Conservation (phyloP, 2,329 filamentous ascomycete species). For the Trichophyton verrucosum region DNA sequence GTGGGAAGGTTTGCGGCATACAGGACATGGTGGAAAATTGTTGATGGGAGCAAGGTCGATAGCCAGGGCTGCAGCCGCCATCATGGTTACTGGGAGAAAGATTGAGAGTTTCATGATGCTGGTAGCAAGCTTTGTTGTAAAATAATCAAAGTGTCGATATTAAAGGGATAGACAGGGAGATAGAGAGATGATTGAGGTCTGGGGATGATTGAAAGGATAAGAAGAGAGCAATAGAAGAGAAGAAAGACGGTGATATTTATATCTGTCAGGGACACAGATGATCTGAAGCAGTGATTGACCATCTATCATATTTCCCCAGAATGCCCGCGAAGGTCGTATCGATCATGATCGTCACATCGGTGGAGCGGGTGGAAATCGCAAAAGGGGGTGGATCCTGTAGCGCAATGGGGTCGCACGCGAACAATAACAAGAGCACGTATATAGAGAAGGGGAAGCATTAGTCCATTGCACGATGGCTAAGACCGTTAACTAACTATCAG, state of each 20-base stretch:
- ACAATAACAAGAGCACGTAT: not conserved
- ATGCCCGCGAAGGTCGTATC: not conserved
- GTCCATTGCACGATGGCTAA: not conserved
- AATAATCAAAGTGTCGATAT: not conserved
- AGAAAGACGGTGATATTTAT: not conserved
- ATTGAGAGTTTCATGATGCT: not conserved
- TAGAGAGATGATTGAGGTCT: too few species aligned
- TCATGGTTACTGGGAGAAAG: not conserved
- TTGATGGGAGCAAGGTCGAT: constrained; percentile 6
- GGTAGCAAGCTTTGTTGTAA: not conserved
- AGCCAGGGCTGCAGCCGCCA: not conserved
- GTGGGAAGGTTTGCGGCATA: not conserved
- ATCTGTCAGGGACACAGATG: not conserved
- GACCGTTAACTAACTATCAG: not conserved
- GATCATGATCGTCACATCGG: not conserved
- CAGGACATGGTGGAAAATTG: constrained; percentile 2
- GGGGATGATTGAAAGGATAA: too few species aligned
- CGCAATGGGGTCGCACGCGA: not conserved
- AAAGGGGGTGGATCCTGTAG: not conserved
- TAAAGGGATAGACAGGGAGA: not conserved
- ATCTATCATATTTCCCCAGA: not conserved
- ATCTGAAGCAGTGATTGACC: not conserved
- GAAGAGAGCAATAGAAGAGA: not conserved
- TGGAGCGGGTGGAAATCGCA: not conserved
- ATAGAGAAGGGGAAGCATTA: not conserved